phyloP scores from a whole-genome alignment of 768 basidiomycete species.

The Lepiota subincarnata region DNA sequence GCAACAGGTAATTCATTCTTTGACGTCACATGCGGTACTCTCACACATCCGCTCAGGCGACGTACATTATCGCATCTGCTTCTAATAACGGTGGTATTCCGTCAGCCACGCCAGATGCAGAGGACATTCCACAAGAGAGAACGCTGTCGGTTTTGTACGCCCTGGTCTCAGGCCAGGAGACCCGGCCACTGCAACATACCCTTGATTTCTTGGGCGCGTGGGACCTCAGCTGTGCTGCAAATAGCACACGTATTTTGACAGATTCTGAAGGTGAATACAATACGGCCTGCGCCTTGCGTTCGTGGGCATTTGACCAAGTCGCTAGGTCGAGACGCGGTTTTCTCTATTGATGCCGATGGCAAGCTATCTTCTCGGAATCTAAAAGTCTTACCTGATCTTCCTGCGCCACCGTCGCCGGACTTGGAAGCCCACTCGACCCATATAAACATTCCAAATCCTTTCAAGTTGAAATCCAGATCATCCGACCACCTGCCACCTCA shows the following conservation, averaged over 20 bases:
- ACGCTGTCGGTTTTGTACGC: slow-evolving; percentile 8
- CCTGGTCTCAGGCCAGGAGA: slow-evolving; percentile 2
- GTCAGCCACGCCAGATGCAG: slow-evolving; percentile 2
- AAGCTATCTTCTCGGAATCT: slow-evolving; percentile 43
- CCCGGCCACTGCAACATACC: slow-evolving; percentile 5
- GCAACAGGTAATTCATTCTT: slow-evolving; percentile 33
- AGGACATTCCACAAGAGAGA: slow-evolving; percentile 9
- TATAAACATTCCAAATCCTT: slow-evolving; percentile 57
- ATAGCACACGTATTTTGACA: slow-evolving; percentile 40
- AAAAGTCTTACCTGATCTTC: slow-evolving; percentile 19
- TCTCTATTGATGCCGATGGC: slow-evolving; percentile 38
- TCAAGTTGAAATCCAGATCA: slow-evolving; percentile 55
- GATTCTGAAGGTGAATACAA: slow-evolving; percentile 44
- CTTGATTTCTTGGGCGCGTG: slow-evolving; percentile 43
- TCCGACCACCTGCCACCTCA: slow-evolving; percentile 35
- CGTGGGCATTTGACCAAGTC: not conserved
- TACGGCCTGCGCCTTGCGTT: not conserved
- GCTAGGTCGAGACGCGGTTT: slow-evolving; percentile 32
- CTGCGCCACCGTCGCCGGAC: slow-evolving; percentile 14
- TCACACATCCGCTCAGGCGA: not conserved
- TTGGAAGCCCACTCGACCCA: slow-evolving; percentile 27
- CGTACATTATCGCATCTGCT: slow-evolving; percentile 6
- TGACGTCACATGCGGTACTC: not conserved
- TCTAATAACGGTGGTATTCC: slow-evolving; percentile 2
- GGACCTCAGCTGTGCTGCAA: slow-evolving; percentile 45